These are phyloP conservation scores for Diphasiastrum complanatum DNA, from an alignment of 83 land plant genomes.

Conservation along the genomic window DNA sequence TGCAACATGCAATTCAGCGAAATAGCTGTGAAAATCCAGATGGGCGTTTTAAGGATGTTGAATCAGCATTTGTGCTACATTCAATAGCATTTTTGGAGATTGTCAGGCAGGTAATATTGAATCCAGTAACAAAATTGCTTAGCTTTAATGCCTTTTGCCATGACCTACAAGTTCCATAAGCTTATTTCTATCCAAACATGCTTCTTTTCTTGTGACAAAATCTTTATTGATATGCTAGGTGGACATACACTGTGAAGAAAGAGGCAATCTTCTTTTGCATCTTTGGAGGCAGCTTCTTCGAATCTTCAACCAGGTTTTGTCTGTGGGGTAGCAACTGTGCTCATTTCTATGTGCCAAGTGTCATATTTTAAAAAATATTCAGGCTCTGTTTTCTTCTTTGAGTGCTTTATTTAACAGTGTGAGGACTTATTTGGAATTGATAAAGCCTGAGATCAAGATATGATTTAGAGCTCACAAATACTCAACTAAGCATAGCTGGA, in stretches of 20 bases:
- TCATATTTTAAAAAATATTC: background rate
- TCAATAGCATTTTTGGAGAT: slow-evolving; percentile 40
- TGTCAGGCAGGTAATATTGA: slow-evolving; percentile 39
- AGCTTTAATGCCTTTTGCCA: no score
- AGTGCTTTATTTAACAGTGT: no score
- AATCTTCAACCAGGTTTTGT: slow-evolving; percentile 36
- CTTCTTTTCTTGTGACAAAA: no score
- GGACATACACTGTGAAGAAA: slow-evolving; percentile 41
- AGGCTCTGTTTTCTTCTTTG: background rate
- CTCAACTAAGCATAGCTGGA: no score
- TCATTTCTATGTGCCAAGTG: background rate
- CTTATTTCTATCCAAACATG: no score
- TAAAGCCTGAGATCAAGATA: background rate
- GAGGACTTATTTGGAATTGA: no score
- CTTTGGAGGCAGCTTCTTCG: slow-evolving; percentile 40
- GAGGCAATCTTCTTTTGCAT: slow-evolving; percentile 37
- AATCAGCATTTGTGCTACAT: slow-evolving; percentile 29
- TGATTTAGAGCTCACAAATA: slow-evolving; percentile 1
- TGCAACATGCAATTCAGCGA: slow-evolving; percentile 25
- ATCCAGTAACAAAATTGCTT: no score
- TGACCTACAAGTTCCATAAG: background rate
- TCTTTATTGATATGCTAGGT: no score
- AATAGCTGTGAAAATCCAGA: slow-evolving; percentile 28
- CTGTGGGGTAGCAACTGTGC: background rate
- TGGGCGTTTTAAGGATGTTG: slow-evolving; percentile 33